Base-by-base conservation (phyloP, 768 basidiomycete genomes). In the Lanmaoa rubissima region DNA sequence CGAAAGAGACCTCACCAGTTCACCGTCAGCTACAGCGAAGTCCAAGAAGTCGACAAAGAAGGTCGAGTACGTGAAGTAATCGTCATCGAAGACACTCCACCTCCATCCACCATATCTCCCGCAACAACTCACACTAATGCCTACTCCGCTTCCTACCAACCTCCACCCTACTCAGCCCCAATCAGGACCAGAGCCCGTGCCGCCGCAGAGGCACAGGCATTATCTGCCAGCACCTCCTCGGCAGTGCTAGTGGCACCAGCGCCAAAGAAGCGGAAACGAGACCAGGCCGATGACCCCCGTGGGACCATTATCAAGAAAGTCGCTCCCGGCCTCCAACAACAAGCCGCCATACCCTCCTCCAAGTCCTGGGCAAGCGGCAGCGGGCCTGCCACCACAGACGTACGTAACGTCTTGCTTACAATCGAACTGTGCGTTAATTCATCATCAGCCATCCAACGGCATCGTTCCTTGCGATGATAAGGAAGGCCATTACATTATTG, bases 401-500 rank as follows among this genome's bases (percentile, higher is more conserved):
- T 91, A 69, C 56, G 85, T 81, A 54, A 67, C 61, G 54, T 51
- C 52, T 61, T 64, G 59, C 53, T 36, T 19, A 32, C 39, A 32
- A 51, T 49, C 54, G 57, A 70, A 63, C 64, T 67, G 60, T 67
- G 62, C 61, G 61, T 62, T 65, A 60, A 68, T 55, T 61, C 53
- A 19, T 45, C 68, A 65, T 59, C 73, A 87, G 85, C 77, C 83
- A 61, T 81, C 86, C 61, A 90, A 87, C 69, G 82, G 77, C 17
- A 75, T 82, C 59, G 79, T 84, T 48, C 76, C 90, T 53, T 97
- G 93, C 76, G 94, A 97, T 72, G 97, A 99, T 78, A 91, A 96
- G 75, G 97, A 99, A 70, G 97, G 97, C 14, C 97, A 99, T 77
- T 99, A 95, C 74, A 95, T 98, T 67, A 91, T 98, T 70, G 85